These are phyloP conservation scores for Phytophthora rubi DNA, from an alignment of 352 stramenopile genomes.

Conservation along the genomic window DNA sequence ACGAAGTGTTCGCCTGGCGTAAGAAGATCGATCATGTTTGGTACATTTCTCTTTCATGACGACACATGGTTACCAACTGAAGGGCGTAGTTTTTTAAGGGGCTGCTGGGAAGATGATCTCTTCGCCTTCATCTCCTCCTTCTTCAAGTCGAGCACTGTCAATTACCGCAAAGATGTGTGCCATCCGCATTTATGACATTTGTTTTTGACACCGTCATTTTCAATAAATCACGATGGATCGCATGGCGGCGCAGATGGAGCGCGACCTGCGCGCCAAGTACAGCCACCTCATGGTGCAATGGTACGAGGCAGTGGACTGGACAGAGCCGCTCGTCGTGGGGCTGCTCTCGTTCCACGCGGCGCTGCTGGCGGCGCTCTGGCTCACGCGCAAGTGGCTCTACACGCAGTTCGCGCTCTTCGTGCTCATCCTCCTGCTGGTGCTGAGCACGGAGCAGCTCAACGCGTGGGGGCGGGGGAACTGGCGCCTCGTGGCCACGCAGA, in stretches of 20 bases:
- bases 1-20: too few relatives aligned
- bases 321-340: constrained; percentile 71
- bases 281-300: constrained; percentile 77
- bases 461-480: constrained; percentile 66
- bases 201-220: not conserved
- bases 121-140: too few relatives aligned
- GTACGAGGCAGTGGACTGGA: constrained; percentile 88
- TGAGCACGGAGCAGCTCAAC: constrained; percentile 71
- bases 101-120: too few relatives aligned
- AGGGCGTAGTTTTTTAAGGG: too few relatives aligned
- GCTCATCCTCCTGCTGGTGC: constrained; percentile 63
- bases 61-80: too few relatives aligned
- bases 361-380: constrained; percentile 60
- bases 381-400: constrained; percentile 61
- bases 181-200: too few relatives aligned
- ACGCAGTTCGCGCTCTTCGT: constrained; percentile 73
- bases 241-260: constrained; percentile 66
- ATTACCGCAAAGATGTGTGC: too few relatives aligned
- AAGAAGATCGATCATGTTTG: too few relatives aligned
- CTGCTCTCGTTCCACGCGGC: constrained; percentile 60
- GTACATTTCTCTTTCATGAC: too few relatives aligned
- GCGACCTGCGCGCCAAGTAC: constrained; percentile 76
- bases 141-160: too few relatives aligned
- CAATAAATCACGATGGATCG: constrained; percentile 48
- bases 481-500: constrained; percentile 70